These are phyloP conservation scores for Amniculicola lignicola DNA, from an alignment of 495 filamentous ascomycete species.

Conservation along the genomic window DNA sequence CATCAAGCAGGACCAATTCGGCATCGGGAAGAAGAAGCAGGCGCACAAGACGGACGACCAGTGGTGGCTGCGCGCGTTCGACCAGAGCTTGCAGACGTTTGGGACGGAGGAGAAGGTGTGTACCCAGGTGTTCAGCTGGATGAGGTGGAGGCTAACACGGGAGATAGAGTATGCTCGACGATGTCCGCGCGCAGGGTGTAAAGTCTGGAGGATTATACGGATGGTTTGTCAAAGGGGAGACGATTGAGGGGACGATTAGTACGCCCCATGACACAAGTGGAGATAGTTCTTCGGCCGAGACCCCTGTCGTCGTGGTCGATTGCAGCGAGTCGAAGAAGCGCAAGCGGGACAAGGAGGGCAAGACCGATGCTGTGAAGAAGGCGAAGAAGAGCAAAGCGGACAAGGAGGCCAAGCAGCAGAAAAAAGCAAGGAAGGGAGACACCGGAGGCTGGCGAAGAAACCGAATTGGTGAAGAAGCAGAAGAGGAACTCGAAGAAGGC, in stretches of 20 bases:
- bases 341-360: slow-evolving; percentile 7
- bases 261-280: too few species aligned
- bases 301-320: slow-evolving; percentile 1
- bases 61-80: slow-evolving; percentile 46
- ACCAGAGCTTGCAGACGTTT: slow-evolving; percentile 41
- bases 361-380: background rate
- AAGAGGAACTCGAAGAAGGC: slow-evolving; percentile 4
- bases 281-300: slow-evolving; percentile 16
- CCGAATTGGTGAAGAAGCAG: too few species aligned
- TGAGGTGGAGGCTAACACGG: background rate
- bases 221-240: slow-evolving; percentile 73
- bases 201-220: slow-evolving; percentile 65
- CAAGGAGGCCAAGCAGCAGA: background rate
- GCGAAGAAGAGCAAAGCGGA: slow-evolving; percentile 10
- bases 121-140: background rate
- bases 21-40: slow-evolving; percentile 41
- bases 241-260: slow-evolving; percentile 64
- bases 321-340: slow-evolving; percentile 20
- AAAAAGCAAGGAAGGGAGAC: background rate
- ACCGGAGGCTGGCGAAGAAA: background rate
- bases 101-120: slow-evolving; percentile 39
- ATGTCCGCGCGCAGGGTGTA: slow-evolving; percentile 38
- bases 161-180: slow-evolving; percentile 31
- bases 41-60: slow-evolving; percentile 38
- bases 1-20: slow-evolving; percentile 42